Evolutionary conservation across 1,284 basidiomycete genomes (phyloP).

Genomic region (Ustilago nuda): DNA sequence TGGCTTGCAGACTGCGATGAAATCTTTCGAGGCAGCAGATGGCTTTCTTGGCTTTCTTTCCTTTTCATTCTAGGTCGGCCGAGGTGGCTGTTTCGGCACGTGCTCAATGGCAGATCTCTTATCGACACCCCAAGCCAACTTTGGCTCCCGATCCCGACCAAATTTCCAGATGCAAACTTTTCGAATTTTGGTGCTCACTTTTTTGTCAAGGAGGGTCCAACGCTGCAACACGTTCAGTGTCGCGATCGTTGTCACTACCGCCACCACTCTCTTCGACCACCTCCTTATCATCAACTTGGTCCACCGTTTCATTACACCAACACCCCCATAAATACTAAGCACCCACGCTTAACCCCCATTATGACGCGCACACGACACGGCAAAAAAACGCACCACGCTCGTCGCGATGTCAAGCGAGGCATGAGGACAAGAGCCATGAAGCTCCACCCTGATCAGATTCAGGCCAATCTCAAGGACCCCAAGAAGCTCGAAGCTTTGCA

Average conservation of each 20-base stretch:
- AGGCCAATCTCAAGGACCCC: slow-evolving; percentile 60
- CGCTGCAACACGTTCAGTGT: background rate
- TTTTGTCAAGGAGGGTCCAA: background rate
- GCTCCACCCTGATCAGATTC: slow-evolving; percentile 67
- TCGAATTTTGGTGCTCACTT: slow-evolving; percentile 1
- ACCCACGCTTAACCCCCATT: background rate
- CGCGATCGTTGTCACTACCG: background rate
- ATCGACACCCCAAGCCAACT: background rate
- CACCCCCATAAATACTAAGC: too few relatives aligned
- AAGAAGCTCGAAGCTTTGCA: slow-evolving; percentile 56
- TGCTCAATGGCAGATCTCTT: background rate
- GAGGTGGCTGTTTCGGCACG: background rate
- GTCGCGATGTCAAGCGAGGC: slow-evolving; percentile 65
- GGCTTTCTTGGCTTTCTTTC: background rate
- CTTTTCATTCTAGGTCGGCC: background rate
- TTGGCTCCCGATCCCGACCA: background rate
- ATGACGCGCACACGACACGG: slow-evolving; percentile 65
- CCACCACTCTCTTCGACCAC: slow-evolving; percentile 4
- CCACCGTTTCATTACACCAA: background rate
- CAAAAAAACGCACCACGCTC: slow-evolving; percentile 67
- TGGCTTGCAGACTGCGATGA: background rate
- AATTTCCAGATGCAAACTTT: background rate
- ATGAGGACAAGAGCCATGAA: slow-evolving; percentile 67
- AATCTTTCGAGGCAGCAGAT: slow-evolving; percentile 6
- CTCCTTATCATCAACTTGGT: background rate